phyloP scores from a whole-genome alignment of 2,329 filamentous ascomycete species.

The Helotiales sp. region DNA sequence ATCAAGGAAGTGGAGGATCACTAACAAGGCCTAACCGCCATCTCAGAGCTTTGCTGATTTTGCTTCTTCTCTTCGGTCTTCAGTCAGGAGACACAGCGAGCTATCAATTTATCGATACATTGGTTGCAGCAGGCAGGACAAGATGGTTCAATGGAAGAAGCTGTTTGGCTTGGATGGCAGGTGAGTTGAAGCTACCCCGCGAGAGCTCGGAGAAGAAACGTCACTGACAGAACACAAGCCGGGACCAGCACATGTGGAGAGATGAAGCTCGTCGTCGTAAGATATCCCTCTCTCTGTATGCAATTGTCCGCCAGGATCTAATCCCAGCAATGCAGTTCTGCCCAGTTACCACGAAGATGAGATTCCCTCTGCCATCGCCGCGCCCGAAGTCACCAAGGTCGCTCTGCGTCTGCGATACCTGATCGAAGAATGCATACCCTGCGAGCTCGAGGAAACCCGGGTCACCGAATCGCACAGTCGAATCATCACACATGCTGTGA shows the following conservation, averaged over 20 bases:
- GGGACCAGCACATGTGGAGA: conserved; percentile 36
- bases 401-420: conserved; percentile 89
- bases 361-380: conserved; percentile 70
- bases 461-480: conserved; percentile 83
- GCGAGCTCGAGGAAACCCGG: conserved; percentile 78
- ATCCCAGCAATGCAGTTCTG: conserved; percentile 58
- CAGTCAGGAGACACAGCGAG: background rate
- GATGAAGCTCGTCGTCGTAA: conserved; percentile 40
- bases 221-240: conserved; percentile 26
- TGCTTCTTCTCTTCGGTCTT: background rate
- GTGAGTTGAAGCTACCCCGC: conserved; percentile 30
- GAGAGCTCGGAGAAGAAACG: background rate
- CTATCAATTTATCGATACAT: background rate
- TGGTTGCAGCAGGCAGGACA: background rate
- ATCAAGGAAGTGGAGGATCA: conserved; percentile 25
- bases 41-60: background rate
- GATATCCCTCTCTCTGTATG: background rate
- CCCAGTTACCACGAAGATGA: conserved; percentile 63
- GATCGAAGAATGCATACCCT: conserved; percentile 86
- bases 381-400: conserved; percentile 84
- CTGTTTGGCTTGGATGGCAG: conserved; percentile 40
- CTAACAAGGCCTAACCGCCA: background rate
- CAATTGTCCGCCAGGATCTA: background rate
- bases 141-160: conserved; percentile 42
- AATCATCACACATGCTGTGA: conserved; percentile 80